Conservation (phyloP, 2,329 filamentous ascomycete species). For the Trichoderma pleuroti region DNA sequence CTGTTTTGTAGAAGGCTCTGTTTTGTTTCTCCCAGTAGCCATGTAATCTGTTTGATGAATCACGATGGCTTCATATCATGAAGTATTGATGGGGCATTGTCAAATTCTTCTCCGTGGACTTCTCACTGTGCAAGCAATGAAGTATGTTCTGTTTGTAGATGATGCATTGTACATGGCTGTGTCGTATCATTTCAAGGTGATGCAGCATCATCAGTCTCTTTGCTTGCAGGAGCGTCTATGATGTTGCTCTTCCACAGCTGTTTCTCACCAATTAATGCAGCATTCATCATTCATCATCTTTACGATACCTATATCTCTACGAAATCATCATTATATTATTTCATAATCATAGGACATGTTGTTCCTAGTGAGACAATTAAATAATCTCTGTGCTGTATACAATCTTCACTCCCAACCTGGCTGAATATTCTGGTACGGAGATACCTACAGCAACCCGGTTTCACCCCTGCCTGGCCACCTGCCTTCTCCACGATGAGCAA, state of each 20-base stretch:
- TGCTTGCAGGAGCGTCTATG: neutral
- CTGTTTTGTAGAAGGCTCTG: neutral
- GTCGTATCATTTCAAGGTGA: neutral
- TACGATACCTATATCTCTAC: no score
- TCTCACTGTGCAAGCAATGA: no score
- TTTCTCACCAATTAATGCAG: neutral
- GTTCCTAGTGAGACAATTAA: no score
- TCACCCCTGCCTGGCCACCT: neutral
- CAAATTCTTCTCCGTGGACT: neutral
- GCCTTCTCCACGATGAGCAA: conserved; percentile 7
- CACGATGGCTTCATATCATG: neutral
- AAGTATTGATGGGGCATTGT: neutral
- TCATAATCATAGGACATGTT: no score
- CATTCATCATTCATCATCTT: no score
- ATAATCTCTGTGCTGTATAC: no score
- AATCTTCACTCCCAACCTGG: no score
- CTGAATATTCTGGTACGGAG: neutral
- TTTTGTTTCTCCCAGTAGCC: neutral
- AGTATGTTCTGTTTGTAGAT: neutral
- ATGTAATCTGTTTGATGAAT: neutral
- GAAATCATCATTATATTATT: no score
- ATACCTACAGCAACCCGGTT: neutral
- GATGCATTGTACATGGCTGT: neutral
- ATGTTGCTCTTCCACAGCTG: neutral
- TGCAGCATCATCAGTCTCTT: neutral